Percentiles rank a stretch among this genome's conserved stretches.
phyloP scores from a whole-genome alignment of 768 basidiomycete species.

The Chiua virens region DNA sequence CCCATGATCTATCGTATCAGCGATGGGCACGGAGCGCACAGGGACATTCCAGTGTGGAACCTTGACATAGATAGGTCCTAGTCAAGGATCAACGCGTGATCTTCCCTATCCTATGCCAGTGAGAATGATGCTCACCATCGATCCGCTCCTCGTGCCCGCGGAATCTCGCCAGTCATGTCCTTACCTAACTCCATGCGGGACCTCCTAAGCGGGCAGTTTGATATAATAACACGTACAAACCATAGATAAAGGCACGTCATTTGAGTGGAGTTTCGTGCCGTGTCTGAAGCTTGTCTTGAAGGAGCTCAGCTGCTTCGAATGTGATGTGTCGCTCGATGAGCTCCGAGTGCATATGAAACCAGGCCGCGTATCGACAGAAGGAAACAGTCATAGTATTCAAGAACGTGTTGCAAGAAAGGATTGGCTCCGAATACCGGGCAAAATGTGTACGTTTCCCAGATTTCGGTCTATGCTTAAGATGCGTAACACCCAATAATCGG shows the following conservation, averaged over 20 bases:
- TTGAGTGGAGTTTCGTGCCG: too few species aligned
- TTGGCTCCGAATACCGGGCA: constrained; percentile 28
- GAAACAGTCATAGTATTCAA: background rate
- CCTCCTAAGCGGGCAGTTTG: too few species aligned
- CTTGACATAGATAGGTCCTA: constrained; percentile 5
- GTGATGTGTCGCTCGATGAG: constrained; percentile 42
- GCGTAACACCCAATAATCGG: constrained; percentile 35
- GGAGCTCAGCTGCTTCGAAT: constrained; percentile 38
- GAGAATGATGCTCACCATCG: too few species aligned
- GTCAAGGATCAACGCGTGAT: background rate
- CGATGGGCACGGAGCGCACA: background rate
- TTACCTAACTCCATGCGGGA: too few species aligned
- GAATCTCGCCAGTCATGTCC: too few species aligned
- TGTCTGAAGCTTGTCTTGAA: too few species aligned
- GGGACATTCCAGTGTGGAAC: background rate
- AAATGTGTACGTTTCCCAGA: constrained; percentile 23
- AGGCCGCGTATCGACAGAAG: constrained; percentile 30
- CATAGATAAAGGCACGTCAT: too few species aligned
- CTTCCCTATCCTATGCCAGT: background rate
- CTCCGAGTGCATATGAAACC: constrained; percentile 37
- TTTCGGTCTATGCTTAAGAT: constrained; percentile 29
- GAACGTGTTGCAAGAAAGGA: background rate
- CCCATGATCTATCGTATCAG: background rate
- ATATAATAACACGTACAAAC: too few species aligned
- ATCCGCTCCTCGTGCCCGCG: too few species aligned